Percentiles rank a stretch among this genome's conserved stretches.
Evolutionary conservation across 2,329 filamentous ascomycete genomes (phyloP).

Genomic region (Teratosphaeria epicoccoides): DNA sequence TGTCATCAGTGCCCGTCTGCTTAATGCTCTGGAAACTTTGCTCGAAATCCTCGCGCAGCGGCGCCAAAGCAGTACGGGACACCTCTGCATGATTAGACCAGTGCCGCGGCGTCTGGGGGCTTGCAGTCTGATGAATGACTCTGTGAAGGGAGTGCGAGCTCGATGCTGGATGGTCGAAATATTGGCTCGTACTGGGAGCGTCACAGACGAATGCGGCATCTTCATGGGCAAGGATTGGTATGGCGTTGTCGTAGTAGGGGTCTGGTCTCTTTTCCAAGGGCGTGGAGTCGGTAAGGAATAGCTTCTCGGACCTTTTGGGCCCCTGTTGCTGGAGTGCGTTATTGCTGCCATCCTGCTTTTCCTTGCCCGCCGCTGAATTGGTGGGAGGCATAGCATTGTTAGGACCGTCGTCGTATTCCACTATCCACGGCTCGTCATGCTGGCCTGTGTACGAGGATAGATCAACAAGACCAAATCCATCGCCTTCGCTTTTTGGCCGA

Average conservation of each 20-base stretch:
- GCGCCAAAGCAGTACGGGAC: neutral
- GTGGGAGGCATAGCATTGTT: neutral
- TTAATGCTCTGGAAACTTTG: neutral
- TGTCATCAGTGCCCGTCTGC: neutral
- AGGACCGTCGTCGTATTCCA: neutral
- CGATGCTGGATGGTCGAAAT: no score
- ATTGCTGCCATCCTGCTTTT: neutral
- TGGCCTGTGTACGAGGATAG: conserved; percentile 2
- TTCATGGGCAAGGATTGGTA: neutral
- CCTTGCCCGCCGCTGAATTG: neutral
- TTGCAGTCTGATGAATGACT: neutral
- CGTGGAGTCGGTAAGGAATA: neutral
- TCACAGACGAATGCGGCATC: neutral
- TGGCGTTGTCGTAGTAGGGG: neutral
- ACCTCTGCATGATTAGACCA: neutral
- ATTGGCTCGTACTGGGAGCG: neutral
- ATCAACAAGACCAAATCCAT: neutral
- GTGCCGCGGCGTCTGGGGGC: no score
- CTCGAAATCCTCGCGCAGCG: neutral
- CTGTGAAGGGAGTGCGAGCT: neutral
- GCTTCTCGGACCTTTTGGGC: neutral
- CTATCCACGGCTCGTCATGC: neutral
- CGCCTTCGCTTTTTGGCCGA: neutral
- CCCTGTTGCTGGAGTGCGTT: neutral
- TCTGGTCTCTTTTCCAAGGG: neutral